Base-by-base conservation (phyloP, 2,329 filamentous ascomycete species). In the Aspergillus candidus region DNA sequence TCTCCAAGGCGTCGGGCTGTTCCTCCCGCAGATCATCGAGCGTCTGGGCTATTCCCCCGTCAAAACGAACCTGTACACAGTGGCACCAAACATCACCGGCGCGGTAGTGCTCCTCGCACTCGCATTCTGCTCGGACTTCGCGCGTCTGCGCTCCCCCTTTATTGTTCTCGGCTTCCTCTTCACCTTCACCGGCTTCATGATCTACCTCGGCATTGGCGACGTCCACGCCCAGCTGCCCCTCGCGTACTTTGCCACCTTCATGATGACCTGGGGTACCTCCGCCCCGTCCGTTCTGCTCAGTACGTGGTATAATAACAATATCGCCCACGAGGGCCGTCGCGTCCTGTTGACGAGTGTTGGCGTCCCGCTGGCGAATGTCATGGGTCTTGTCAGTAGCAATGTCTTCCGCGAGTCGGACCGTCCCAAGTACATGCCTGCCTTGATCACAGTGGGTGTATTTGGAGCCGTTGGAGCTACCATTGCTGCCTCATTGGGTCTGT, bases 181-280 rank as follows among this genome's bases (percentile, higher is more conserved):
- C 53, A 88, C 85, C 0, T 86, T 89, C 57, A 75, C 77, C 38
- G 87, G 87, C 4, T 88, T 91, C 69, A 79, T 89, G 62, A 86
- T 91, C 58, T 90, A 85, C 54, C 83, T 84, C 0, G 74, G 81
- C 14, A 83, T 91, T 46, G 68, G 79, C 22, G 74, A 82, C 53
- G 79, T 88, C 12, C 62, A 78, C 32, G 56, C 69, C 3, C 70
- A 84, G 32, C 62, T 84, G n/a, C 72, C 76, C 3, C 72, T 88
- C 1, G 85, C 84, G 0, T 89, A 89, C 58, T 88, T 82, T 51
- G 83, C 84, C 4, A 82, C 77, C 43, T 90, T 89, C 63, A 85
- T 89, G 82, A 88, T 89, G 83, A 84, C 81, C 10, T 88, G 84
- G 81, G 86, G 86, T 12, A 88, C 84, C 0, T 83, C 80, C 1